Evolutionary conservation across 495 filamentous ascomycete genomes (phyloP), one percentile per base, ranked within the genome.

Genomic region (Aspergillus diversus): DNA sequence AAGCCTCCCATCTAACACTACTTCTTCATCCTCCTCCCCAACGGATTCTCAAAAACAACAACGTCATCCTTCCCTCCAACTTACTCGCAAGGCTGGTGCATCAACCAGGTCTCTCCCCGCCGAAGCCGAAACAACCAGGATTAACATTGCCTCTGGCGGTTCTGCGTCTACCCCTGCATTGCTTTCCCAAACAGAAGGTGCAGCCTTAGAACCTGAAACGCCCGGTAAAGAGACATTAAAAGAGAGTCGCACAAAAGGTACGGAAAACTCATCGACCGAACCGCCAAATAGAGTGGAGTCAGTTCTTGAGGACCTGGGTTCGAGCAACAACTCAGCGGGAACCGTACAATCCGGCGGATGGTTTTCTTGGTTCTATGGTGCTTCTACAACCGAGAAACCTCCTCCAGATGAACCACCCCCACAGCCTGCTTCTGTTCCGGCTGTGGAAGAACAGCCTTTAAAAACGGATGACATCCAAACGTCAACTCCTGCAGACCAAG

Each of bases 341-440:
- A 56, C 69, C 50, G 75, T 66, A 37, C 80, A 83, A 33, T 62
- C 80, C 13, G 77, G 75, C 9, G 79, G 83, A 32, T 89, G 87
- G 87, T 66, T 88, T 34, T 84, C 83, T 57, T 88, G 86, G 83
- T 74, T 88, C 37, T 80, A 84, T 31, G 74, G 71, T 15, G 39
- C 70, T 16, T 56, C 63, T 0, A 34, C 58, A 16, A 33, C 64
- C 5, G 64, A 66, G 31, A 68, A 70, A 5, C 69, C 63, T 35
- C 33, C 63, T 11, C 52, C 61, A 31, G 64, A 65, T 59, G 37
- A 67, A 9, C 66, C 71, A 49, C 57, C 69, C 27, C 21, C 68
- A 11, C 65, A 66, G 33, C 55, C 71, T 27, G 21, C 21, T 27
- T 27, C 21, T 27, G 21, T 27, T 27, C 21, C 2, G 21, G 21